phyloP scores from a whole-genome alignment of 2,329 filamentous ascomycete genomes.

The Xylariaceae sp. region DNA sequence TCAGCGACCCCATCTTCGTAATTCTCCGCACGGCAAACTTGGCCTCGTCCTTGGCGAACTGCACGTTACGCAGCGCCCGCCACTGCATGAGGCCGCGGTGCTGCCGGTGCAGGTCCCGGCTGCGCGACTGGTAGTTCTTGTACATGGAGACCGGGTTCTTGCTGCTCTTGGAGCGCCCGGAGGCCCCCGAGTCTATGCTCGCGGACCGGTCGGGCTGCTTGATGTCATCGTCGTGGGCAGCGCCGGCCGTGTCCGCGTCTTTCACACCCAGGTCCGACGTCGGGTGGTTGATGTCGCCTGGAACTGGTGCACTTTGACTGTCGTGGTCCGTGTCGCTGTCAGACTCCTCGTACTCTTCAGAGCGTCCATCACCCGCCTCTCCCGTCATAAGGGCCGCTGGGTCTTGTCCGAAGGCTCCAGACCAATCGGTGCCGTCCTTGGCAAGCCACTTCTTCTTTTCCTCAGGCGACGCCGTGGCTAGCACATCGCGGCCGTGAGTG shows the following conservation, averaged over 20 bases:
- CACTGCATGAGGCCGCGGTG: constrained; percentile 93
- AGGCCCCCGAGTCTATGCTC: constrained; percentile 19
- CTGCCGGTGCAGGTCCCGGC: constrained; percentile 73
- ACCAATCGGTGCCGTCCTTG: constrained; percentile 80
- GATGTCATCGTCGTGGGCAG: constrained; percentile 13
- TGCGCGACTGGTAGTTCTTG: constrained; percentile 61
- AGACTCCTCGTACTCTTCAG: constrained; percentile 31
- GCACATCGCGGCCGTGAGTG: constrained; percentile 71
- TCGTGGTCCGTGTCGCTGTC: constrained; percentile 27
- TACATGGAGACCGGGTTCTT: constrained; percentile 52
- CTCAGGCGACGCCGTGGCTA: constrained; percentile 65
- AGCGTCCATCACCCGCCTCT: constrained; percentile 4
- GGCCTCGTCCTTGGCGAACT: constrained; percentile 84
- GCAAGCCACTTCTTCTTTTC: constrained; percentile 74
- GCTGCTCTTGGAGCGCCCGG: constrained; percentile 34
- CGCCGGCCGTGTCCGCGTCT: constrained; percentile 32
- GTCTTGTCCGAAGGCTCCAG: constrained; percentile 75
- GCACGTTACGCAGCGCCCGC: constrained; percentile 78
- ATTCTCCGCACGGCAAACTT: constrained; percentile 71
- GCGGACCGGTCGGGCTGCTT: constrained; percentile 21
- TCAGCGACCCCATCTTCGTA: constrained; percentile 69
- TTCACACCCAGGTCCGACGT: constrained; percentile 30
- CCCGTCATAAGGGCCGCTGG: constrained; percentile 47
- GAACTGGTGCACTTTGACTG: too few relatives aligned
- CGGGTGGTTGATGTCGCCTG: constrained; percentile 23